Evolutionary conservation across 192 early-diverging fungal genomes (phyloP).

Genomic region (Coemansia sp.): DNA sequence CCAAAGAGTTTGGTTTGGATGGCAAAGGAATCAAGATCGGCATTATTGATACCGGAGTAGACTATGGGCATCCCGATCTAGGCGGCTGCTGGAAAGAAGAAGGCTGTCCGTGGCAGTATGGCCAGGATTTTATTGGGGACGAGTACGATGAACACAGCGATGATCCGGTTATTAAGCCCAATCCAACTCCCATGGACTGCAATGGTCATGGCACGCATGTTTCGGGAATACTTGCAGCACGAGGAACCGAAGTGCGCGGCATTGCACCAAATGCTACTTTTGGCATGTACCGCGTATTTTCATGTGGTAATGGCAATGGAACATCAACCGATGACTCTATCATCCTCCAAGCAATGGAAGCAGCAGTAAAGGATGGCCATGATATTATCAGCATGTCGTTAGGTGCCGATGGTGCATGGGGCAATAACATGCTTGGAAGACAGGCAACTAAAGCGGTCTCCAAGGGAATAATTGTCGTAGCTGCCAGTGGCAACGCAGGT

Average conservation of each 20-base stretch:
- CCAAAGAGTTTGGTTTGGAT: conserved; percentile 49
- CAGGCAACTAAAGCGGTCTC: conserved; percentile 48
- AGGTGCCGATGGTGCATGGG: conserved; percentile 57
- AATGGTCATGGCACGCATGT: conserved; percentile 70
- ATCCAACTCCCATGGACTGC: conserved; percentile 56
- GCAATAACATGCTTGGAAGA: conserved; percentile 51
- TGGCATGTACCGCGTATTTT: conserved; percentile 65
- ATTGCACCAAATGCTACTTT: conserved; percentile 64
- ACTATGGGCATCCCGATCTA: conserved; percentile 64
- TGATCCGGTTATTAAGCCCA: conserved; percentile 46
- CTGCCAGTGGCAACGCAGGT: conserved; percentile 78
- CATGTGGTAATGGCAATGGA: conserved; percentile 46
- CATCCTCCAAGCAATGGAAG: conserved; percentile 61
- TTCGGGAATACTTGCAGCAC: conserved; percentile 58
- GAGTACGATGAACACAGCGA: conserved; percentile 28
- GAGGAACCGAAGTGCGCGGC: conserved; percentile 49
- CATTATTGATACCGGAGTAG: conserved; percentile 66
- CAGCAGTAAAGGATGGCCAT: conserved; percentile 37
- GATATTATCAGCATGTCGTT: conserved; percentile 69
- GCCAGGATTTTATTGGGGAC: conserved; percentile 66
- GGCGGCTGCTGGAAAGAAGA: conserved; percentile 62
- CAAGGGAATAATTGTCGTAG: conserved; percentile 60
- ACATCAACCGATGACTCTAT: conserved; percentile 47
- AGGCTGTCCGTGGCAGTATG: conserved; percentile 57
- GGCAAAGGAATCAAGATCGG: conserved; percentile 67